Evolutionary conservation across 768 basidiomycete species (phyloP).

Genomic region (Termitomyces sp.): DNA sequence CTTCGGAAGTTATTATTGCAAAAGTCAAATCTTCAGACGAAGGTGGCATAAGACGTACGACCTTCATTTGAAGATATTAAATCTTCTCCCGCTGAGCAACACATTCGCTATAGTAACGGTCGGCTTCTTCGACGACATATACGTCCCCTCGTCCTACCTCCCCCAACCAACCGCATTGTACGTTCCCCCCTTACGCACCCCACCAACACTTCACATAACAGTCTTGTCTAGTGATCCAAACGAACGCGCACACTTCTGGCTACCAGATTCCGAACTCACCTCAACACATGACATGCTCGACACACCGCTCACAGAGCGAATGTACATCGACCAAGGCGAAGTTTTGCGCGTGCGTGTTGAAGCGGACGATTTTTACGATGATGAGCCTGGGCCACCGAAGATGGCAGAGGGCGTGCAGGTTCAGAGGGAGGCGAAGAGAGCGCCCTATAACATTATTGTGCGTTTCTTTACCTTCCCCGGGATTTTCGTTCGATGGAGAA

Average conservation of each 20-base stretch:
- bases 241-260: slow-evolving; percentile 82
- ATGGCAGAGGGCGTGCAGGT: slow-evolving; percentile 65
- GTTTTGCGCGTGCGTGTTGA: slow-evolving; percentile 77
- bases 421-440: slow-evolving; percentile 43
- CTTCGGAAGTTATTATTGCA: slow-evolving; percentile 85
- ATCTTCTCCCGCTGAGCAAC: neutral
- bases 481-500: neutral
- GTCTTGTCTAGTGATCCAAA: slow-evolving; percentile 62
- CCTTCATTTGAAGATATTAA: neutral
- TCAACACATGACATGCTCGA: slow-evolving; percentile 65
- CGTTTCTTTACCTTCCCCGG: slow-evolving; percentile 20
- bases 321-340: slow-evolving; percentile 81
- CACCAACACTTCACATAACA: neutral
- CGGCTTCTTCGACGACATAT: slow-evolving; percentile 94
- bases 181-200: slow-evolving; percentile 19
- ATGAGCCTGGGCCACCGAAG: slow-evolving; percentile 82
- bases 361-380: slow-evolving; percentile 79
- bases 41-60: slow-evolving; percentile 79
- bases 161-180: slow-evolving; percentile 83
- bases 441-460: slow-evolving; percentile 73
- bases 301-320: slow-evolving; percentile 58
- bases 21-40: slow-evolving; percentile 86
- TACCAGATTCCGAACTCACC: slow-evolving; percentile 56
- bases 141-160: slow-evolving; percentile 74
- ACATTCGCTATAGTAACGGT: slow-evolving; percentile 57